Evolutionary conservation across 1,284 basidiomycete species (phyloP).

Genomic region (Rhodotorula sp.): DNA sequence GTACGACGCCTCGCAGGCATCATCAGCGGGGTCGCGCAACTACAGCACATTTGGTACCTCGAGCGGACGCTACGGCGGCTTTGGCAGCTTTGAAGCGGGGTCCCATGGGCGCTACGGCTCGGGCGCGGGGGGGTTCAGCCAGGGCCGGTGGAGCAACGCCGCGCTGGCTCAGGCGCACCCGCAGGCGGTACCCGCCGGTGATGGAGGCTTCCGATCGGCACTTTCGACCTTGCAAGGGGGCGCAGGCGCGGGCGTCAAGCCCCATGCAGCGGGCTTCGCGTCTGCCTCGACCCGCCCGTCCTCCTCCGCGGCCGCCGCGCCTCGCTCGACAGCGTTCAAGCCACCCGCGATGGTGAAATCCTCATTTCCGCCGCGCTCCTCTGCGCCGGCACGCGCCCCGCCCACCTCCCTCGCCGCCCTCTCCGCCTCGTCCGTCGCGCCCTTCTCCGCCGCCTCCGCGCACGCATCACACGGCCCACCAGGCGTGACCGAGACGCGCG

Average conservation of each 20-base stretch:
- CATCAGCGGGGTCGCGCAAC: slow-evolving; percentile 4
- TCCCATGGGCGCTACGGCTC: background rate
- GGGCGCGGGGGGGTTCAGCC: background rate
- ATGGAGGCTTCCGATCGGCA: slow-evolving; percentile 33
- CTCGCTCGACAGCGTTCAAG: slow-evolving; percentile 3
- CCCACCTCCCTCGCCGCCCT: background rate
- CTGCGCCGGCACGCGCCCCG: background rate
- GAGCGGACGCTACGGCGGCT: slow-evolving; percentile 19
- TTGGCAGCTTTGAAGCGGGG: background rate
- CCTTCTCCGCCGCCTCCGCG: background rate
- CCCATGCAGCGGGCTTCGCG: background rate
- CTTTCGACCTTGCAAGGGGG: slow-evolving; percentile 11
- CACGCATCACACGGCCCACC: slow-evolving; percentile 6
- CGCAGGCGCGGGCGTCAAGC: background rate
- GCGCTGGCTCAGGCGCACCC: background rate
- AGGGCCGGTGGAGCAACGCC: slow-evolving; percentile 3
- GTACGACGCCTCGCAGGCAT: slow-evolving; percentile 5
- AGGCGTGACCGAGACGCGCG: slow-evolving; percentile 27
- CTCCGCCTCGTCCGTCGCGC: background rate
- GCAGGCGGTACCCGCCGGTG: slow-evolving; percentile 24
- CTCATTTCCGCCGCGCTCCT: background rate
- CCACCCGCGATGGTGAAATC: background rate
- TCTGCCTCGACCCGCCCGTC: background rate
- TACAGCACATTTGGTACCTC: slow-evolving; percentile 4
- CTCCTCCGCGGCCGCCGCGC: background rate